Base-by-base conservation (phyloP, 371 early-diverging fungal genomes). In the Lichtheimia corymbifera region DNA sequence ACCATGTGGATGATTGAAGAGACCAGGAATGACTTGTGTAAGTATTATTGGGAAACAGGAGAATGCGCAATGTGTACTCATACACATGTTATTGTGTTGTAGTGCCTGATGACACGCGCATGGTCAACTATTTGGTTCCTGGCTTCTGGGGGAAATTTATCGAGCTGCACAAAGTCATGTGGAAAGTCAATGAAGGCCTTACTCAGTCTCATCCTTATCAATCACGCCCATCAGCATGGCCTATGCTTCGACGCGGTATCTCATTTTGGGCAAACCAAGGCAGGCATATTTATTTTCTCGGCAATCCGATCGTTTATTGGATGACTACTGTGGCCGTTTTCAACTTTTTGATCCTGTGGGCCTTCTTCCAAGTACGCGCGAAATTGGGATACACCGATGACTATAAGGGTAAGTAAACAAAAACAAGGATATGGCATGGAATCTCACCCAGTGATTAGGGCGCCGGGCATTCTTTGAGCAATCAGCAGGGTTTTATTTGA, bases 251-350 rank as follows among this genome's bases (percentile, higher is more conserved):
- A 42, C 85, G 93, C 27, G 96, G 96, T 2, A 94, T 97, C 65
- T 85, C 88, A 2, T 96, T 94, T 79, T 98, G 97, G 97, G 87
- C 83, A n/a, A 67, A 71, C 28, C 76, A 78, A 9, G 68, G 75
- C 20, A 62, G 70, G 15, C 91, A 92, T 57, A 88, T 99, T 65
- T 97, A 98, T 65, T 82, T 99, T 56, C 68, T 99, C 24, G 99
- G 99, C n/a, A 99, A 99, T 71, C 98, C 99, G 12, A 49, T 95
- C 42, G 72, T 92, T 6, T 99, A 96, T 89, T 97, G 96, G 90
- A 47, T 84, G 14, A 77, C 91, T 7, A 84, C 91, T 43, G 73
- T 84, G 3, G 82, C 88, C n/a, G 71, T 91, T 1, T 69, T 83
- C 4, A 60, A 85, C 45, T 96, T 84, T 64, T 68, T 79, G 1